Base-by-base conservation (phyloP, 1,284 basidiomycete genomes). In the Dichomitus squalens region DNA sequence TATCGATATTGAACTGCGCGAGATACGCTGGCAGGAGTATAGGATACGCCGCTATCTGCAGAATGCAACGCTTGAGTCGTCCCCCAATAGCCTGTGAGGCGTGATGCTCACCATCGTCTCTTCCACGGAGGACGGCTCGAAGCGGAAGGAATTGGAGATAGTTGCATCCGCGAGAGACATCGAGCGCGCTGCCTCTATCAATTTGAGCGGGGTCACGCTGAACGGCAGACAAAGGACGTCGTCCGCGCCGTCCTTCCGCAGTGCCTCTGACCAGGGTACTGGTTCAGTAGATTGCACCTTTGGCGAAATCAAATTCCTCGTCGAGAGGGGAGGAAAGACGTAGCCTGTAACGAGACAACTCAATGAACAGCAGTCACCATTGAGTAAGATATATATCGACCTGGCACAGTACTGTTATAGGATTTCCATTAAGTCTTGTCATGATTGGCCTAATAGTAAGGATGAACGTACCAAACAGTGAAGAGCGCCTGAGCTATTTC, bases 11-110 rank as follows among this genome's bases (percentile, higher is more conserved):
- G 53, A 71, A 80, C 44, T 75, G 72, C 14, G 66, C 62, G 7
- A 79, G 60, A 55, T 79, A 79, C 3, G 75, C 66, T 11, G 78
- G 78, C 1, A 79, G 61, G 39, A 80, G 72, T 44, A 80, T 67
- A 1, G 78, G 78, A 55, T 77, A 78, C 34, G 74, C 74, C 12
- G 77, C 75, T 1, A 73, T 61, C 76, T 78, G 51, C 8, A 7
- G 3, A 29, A 36, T 20, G 40, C 4, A 47, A n/a, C 20, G 55
- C 55, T 47, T 40, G 18, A 57, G 46, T 27, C 41, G 43, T 62
- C 25, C 58, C 58, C 46, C 60, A 14, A 6, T 18, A 31, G 11
- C 34, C 38, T 33, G 16, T 29, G 40, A 18, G 41, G 18, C 34
- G 50, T 54, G 67, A 50, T 16, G 2, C 61, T 56, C 58, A 78